Base-by-base conservation (phyloP, 768 basidiomycete species). In the Sutorius australiensis region DNA sequence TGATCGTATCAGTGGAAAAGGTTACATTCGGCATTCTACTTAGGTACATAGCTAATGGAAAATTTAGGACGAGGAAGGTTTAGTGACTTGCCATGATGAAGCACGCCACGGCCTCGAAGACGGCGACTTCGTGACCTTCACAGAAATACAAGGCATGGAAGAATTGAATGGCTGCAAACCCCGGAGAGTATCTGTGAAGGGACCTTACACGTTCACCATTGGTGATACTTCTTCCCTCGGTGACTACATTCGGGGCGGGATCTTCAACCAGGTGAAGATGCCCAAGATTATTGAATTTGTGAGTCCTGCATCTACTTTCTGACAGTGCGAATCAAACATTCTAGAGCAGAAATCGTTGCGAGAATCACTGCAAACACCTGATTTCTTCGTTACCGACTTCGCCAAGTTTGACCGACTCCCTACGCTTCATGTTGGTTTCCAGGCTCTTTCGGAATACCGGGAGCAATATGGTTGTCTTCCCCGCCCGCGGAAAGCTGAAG, bases 251-350 rank as follows among this genome's bases (percentile, higher is more conserved):
- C 67, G 82, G 28, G 97, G 95, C 24, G 97, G 97, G 34, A 88
- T 95, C 56, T 99, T 98, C 69, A 93, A 91, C 7, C 97, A 99
- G 71, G 94, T 98, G 58, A 99, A 98, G 75, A 95, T 98, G 93
- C 97, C 97, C 10, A 98, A 95, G 74, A 80, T 93, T 46, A 75
- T 98, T 45, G 83, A 93, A 67, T 99, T 98, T 64, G 95, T 98
- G 62, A 65, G 93, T 79, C 3, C 27, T 38, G 24, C 14, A 36
- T 12, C 24, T 16, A 28, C 45, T 34, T 13, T 59, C 36, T 46
- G 19, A 0, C 16, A 30, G 27, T 19, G 36, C 32, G 6, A 41
- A 36, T 41, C 41, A 36, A 56, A 60, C 41, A 6, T 61, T 12
- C 28, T 4, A 24, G 17, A 28, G 3, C 61, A 99, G 95, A 98